A percentile compares a stretch with the other conserved stretches of the same genome.
These are phyloP conservation scores for Hypoxylon fuscum DNA, from an alignment of 495 filamentous ascomycete genomes.

Conservation along the genomic window DNA sequence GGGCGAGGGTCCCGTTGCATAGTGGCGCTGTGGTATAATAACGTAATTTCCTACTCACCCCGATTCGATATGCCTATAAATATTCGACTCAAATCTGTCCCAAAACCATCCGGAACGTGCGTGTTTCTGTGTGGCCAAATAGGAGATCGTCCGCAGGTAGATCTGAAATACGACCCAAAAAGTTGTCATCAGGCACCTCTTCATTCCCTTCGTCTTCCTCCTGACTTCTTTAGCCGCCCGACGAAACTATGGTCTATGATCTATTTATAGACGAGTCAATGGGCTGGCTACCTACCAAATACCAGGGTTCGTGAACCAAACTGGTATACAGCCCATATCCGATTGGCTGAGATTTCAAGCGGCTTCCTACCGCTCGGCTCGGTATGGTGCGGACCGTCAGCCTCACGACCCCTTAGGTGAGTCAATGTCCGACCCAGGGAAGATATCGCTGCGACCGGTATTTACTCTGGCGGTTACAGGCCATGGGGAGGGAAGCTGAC, in stretches of 20 bases:
- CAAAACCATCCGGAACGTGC: background rate
- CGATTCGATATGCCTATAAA: too few species aligned
- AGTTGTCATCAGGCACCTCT: too few species aligned
- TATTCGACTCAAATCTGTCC: background rate
- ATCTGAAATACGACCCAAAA: background rate
- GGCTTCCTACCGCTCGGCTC: constrained; percentile 1
- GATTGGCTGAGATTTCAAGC: constrained; percentile 2
- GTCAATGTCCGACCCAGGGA: background rate
- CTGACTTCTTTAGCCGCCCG: constrained; percentile 1
- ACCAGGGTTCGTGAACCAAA: constrained; percentile 2
- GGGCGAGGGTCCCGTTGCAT: constrained; percentile 6
- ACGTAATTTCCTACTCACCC: constrained; percentile 1
- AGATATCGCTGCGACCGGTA: too few species aligned
- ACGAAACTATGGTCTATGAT: background rate
- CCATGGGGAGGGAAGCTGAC: too few species aligned
- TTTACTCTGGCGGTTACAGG: too few species aligned
- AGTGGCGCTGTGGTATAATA: constrained; percentile 23
- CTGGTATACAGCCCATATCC: background rate
- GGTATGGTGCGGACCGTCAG: constrained; percentile 15
- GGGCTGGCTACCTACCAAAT: constrained; percentile 27
- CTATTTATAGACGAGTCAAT: constrained; percentile 18
- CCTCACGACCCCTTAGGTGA: constrained; percentile 24
- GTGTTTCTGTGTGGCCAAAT: too few species aligned
- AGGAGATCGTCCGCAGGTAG: background rate
- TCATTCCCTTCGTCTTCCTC: background rate